phyloP scores from a whole-genome alignment of 2,329 filamentous ascomycete species.

The Fusarium sp. region DNA sequence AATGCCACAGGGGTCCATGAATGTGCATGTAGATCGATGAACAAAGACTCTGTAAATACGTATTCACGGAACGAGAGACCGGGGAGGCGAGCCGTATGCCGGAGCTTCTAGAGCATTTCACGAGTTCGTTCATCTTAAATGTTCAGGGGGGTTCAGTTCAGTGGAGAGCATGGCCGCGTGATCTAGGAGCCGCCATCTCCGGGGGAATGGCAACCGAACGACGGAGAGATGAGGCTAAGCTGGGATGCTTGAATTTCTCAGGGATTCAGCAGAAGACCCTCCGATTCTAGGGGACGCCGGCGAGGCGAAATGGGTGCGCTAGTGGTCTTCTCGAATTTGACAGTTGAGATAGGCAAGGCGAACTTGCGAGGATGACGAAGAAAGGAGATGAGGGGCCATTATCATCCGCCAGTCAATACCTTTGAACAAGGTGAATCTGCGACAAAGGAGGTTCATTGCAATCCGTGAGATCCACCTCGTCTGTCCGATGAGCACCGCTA shows the following conservation, averaged over 20 bases:
- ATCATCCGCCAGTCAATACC: neutral
- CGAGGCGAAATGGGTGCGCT: constrained; percentile 35
- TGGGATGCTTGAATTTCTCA: constrained; percentile 32
- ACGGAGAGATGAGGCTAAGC: constrained; percentile 45
- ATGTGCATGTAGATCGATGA: constrained; percentile 22
- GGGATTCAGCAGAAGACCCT: constrained; percentile 22
- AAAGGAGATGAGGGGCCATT: constrained; percentile 23
- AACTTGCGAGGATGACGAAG: constrained; percentile 1
- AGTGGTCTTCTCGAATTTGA: constrained; percentile 49
- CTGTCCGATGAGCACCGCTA: neutral
- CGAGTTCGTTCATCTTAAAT: constrained; percentile 39
- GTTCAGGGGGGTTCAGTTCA: constrained; percentile 35
- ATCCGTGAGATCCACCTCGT: constrained; percentile 6
- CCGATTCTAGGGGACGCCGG: constrained; percentile 16
- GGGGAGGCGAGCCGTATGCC: constrained; percentile 40
- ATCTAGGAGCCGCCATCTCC: constrained; percentile 50
- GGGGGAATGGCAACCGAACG: constrained; percentile 34
- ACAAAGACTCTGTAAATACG: constrained; percentile 9
- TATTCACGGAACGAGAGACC: constrained; percentile 7
- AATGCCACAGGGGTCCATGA: constrained; percentile 17
- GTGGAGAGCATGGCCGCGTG: constrained; percentile 41
- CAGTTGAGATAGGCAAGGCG: constrained; percentile 29
- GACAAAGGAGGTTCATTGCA: constrained; percentile 9
- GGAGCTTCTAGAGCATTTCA: constrained; percentile 43
- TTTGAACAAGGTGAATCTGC: neutral